Conservation (phyloP, 768 basidiomycete genomes). For the Chalciporus piperatus region DNA sequence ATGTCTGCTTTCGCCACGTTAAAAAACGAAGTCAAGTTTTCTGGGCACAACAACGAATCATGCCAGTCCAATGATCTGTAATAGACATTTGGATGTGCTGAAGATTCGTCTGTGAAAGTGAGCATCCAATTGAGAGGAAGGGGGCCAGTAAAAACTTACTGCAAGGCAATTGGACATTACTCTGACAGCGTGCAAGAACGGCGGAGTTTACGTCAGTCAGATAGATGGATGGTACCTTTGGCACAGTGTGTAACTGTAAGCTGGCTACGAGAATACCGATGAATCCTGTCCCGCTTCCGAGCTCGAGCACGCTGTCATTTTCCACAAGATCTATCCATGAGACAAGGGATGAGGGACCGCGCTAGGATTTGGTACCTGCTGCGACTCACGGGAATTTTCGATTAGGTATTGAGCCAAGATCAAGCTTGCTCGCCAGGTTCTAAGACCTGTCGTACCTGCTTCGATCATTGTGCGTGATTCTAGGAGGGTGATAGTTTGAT, state of each 20-base stretch:
- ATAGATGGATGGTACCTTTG: slow-evolving; percentile 33
- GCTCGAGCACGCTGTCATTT: slow-evolving; percentile 56
- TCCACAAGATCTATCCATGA: slow-evolving; percentile 5
- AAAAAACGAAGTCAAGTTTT: slow-evolving; percentile 29
- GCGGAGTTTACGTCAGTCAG: slow-evolving; percentile 65
- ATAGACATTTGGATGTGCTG: slow-evolving; percentile 43
- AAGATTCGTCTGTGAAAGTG: slow-evolving; percentile 49
- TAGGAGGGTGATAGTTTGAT: slow-evolving; percentile 53
- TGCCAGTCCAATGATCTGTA: slow-evolving; percentile 64
- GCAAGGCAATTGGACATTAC: slow-evolving; percentile 61
- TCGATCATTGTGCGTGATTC: slow-evolving; percentile 77
- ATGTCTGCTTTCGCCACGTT: slow-evolving; percentile 48
- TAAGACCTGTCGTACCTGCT: slow-evolving; percentile 72
- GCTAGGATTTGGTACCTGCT: background rate
- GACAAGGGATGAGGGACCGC: background rate
- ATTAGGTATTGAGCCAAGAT: slow-evolving; percentile 62
- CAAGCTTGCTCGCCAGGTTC: slow-evolving; percentile 77
- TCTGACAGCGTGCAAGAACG: slow-evolving; percentile 58
- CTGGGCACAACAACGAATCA: slow-evolving; percentile 43
- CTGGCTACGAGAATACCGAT: slow-evolving; percentile 61
- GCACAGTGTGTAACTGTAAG: slow-evolving; percentile 41
- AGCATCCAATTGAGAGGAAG: background rate
- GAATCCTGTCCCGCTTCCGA: slow-evolving; percentile 78
- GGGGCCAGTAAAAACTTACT: slow-evolving; percentile 46
- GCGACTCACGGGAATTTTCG: slow-evolving; percentile 48